phyloP scores from a whole-genome alignment of 805 yeast genomes.

The Kodamaea neixiangensis region DNA sequence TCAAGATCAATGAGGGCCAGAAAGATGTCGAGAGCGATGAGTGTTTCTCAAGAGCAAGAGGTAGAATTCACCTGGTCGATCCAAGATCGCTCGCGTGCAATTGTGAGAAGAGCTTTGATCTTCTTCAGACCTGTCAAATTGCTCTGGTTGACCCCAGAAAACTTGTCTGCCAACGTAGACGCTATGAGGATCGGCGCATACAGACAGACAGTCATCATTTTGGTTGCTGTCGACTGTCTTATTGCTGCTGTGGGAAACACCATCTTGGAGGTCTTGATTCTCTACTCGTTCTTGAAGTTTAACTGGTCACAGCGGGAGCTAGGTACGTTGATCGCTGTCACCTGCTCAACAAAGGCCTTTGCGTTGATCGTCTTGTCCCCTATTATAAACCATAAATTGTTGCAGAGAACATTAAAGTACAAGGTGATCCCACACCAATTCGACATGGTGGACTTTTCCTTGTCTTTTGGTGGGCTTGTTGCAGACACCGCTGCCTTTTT shows the following conservation, averaged over 20 bases:
- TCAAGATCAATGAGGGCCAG: conserved; percentile 61
- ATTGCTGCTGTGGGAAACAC: conserved; percentile 39
- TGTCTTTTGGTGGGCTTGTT: conserved; percentile 34
- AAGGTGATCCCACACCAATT: conserved; percentile 40
- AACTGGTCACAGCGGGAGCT: conserved; percentile 55
- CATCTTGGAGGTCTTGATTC: conserved; percentile 41
- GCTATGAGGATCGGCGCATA: conserved; percentile 16
- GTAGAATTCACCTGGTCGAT: no score
- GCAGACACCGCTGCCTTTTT: conserved; percentile 43
- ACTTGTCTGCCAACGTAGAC: background rate
- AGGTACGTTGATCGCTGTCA: conserved; percentile 55
- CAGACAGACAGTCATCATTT: conserved; percentile 41
- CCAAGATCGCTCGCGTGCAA: no score
- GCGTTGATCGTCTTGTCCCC: conserved; percentile 58
- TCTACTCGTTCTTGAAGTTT: conserved; percentile 56
- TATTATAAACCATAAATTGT: conserved; percentile 34
- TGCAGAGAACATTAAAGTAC: conserved; percentile 33
- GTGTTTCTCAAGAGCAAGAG: background rate
- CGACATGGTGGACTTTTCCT: conserved; percentile 52
- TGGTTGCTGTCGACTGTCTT: conserved; percentile 49
- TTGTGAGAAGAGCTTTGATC: background rate
- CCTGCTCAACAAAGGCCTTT: conserved; percentile 52
- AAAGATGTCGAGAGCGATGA: conserved; percentile 44
- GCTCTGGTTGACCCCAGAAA: conserved; percentile 55
- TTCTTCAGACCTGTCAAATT: conserved; percentile 49